Base-by-base conservation (phyloP, 768 basidiomycete species). In the Suillus tomentosus region DNA sequence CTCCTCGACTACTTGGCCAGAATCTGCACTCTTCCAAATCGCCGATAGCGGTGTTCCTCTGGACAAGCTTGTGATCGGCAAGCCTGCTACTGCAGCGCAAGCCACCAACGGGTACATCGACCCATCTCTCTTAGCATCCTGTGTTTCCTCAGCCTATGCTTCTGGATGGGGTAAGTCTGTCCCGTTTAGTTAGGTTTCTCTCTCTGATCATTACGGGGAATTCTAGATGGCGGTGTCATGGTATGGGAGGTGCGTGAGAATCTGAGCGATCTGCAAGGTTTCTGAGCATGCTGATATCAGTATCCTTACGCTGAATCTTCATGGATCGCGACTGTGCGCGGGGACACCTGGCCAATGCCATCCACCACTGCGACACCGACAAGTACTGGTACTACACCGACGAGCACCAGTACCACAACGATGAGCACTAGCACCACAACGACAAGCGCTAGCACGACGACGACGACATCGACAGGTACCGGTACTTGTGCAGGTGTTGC, bases 151-250 rank as follows among this genome's bases (percentile, higher is more conserved):
- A 73, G 91, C 88, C 0, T 83, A 85, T 67, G 69, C 67, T 19
- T 64, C 81, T 63, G 90, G 89, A 36, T 92, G 91, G 91, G 83
- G 87, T 87, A 65, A 76, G 88, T 78, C 37, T 60, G 58, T 63
- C 24, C 57, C 62, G 31, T 54, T 47, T 22, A n/a, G 60, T 31
- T 59, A 45, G 27, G 62, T 43, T 19, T 1, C 3, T 51, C 3
- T 24, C n/a, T 27, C 66, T 72, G 7, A 67, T 24, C 7, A 22
- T n/a, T 10, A 51, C 24, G 3, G 39, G 22, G 42, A 24, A 53
- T 42, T 15, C 22, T 36, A 80, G 79, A 68, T 64, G 79, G 60
- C 0, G 80, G 80, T 8, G 80, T 79, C 43, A 79, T 76, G 71
- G 74, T 71, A 14, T 80, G 80, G 79, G 71, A 79, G 76, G 78